phyloP scores from a whole-genome alignment of 495 filamentous ascomycete species.

The Annulohypoxylon maeteangense region DNA sequence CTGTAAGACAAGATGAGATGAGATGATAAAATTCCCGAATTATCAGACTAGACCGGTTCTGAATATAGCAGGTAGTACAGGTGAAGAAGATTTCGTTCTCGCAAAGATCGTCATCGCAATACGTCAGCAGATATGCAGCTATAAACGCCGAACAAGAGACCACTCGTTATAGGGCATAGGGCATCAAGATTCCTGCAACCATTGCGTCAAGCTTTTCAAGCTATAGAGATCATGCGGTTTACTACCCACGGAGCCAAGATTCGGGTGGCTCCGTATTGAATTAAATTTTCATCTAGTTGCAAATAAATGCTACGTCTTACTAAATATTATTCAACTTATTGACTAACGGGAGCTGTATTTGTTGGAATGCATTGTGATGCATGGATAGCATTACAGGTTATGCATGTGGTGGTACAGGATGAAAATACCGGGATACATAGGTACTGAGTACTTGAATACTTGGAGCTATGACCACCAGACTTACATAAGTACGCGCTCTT shows the following conservation, averaged over 20 bases:
- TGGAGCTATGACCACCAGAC: neutral
- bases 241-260: conserved; percentile 1
- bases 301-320: neutral
- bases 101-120: conserved; percentile 29
- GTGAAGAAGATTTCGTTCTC: conserved; percentile 1
- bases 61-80: conserved; percentile 30
- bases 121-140: conserved; percentile 34
- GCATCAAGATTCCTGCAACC: conserved; percentile 22
- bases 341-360: neutral
- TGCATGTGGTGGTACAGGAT: neutral
- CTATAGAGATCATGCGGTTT: conserved; percentile 27
- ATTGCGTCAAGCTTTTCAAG: conserved; percentile 20
- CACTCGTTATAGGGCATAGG: conserved; percentile 15
- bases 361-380: neutral
- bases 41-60: conserved; percentile 19
- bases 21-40: neutral
- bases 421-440: neutral
- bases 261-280: neutral
- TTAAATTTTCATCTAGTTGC: conserved; percentile 6
- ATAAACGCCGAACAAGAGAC: conserved; percentile 3
- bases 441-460: neutral
- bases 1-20: conserved; percentile 2
- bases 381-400: neutral
- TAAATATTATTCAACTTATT: neutral
- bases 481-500: neutral